These are phyloP conservation scores for Heteromeles arbutifolia DNA, from an alignment of 306 rosid species.

Conservation along the genomic window DNA sequence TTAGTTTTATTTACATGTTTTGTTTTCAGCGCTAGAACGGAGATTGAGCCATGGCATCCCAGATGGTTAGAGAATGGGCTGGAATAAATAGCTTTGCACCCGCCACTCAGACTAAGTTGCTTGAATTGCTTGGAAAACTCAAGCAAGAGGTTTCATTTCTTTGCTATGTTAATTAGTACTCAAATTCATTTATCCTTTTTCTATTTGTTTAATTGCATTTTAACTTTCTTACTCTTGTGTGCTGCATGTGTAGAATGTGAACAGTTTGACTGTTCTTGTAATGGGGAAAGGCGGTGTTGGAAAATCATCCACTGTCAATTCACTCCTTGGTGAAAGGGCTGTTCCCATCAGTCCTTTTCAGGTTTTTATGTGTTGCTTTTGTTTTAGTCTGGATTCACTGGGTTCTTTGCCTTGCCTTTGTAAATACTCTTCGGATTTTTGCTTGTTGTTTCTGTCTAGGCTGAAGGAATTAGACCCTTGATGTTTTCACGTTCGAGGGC, in stretches of 20 bases:
- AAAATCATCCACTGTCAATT: constrained; percentile 90
- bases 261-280: constrained; percentile 84
- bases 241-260: constrained; percentile 56
- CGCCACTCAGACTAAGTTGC: constrained; percentile 81
- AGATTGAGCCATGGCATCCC: constrained; percentile 55
- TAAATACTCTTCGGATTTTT: constrained; percentile 7
- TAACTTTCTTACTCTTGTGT: background rate
- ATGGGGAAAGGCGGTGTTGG: constrained; percentile 99
- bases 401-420: background rate
- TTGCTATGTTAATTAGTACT: background rate
- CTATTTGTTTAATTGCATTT: background rate
- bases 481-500: constrained; percentile 81
- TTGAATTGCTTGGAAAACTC: constrained; percentile 71
- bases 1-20: background rate
- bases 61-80: constrained; percentile 68
- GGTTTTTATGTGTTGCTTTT: constrained; percentile 29
- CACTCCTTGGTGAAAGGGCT: constrained; percentile 81
- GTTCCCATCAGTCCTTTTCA: constrained; percentile 89
- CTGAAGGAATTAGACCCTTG: constrained; percentile 84
- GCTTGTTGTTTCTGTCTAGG: constrained; percentile 30
- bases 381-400: background rate
- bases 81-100: constrained; percentile 80
- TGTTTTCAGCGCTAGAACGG: background rate
- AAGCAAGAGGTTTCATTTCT: constrained; percentile 57
- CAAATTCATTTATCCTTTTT: background rate